phyloP scores from a whole-genome alignment of 176 grass and related monocot species.

The Alloteropsis semialata region DNA sequence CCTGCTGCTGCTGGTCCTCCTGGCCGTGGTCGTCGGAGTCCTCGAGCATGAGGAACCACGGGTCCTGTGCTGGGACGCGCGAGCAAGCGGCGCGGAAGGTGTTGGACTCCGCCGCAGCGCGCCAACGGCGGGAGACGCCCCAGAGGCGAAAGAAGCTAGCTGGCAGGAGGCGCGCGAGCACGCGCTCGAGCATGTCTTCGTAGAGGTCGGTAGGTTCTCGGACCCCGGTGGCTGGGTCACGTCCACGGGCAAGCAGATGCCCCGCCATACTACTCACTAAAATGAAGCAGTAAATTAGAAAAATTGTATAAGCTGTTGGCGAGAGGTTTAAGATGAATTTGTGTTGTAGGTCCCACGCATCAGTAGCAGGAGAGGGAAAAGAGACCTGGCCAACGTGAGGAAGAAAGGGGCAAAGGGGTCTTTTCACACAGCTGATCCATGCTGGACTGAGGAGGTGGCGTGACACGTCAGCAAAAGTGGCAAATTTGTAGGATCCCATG shows the following conservation, averaged over 20 bases:
- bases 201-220: slow-evolving; percentile 76
- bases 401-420: too few relatives aligned
- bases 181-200: slow-evolving; percentile 77
- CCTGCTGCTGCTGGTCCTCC: background rate
- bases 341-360: too few relatives aligned
- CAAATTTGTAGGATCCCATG: too few relatives aligned
- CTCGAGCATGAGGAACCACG: slow-evolving; percentile 84
- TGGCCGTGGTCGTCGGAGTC: slow-evolving; percentile 19
- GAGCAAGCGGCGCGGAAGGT: slow-evolving; percentile 73
- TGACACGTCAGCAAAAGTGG: too few relatives aligned
- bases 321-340: too few relatives aligned
- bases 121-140: slow-evolving; percentile 61
- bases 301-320: too few relatives aligned
- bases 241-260: slow-evolving; percentile 90
- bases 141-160: slow-evolving; percentile 74
- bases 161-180: slow-evolving; percentile 66
- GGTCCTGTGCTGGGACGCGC: slow-evolving; percentile 41
- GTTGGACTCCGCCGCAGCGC: slow-evolving; percentile 39
- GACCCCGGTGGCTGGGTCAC: slow-evolving; percentile 67
- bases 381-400: too few relatives aligned
- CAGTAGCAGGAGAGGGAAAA: too few relatives aligned
- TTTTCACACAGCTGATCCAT: too few relatives aligned
- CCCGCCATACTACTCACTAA: too few relatives aligned
- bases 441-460: too few relatives aligned
- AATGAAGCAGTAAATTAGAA: too few relatives aligned